phyloP scores from a whole-genome alignment of 2,329 filamentous ascomycete genomes.

The Penicillium italicum region DNA sequence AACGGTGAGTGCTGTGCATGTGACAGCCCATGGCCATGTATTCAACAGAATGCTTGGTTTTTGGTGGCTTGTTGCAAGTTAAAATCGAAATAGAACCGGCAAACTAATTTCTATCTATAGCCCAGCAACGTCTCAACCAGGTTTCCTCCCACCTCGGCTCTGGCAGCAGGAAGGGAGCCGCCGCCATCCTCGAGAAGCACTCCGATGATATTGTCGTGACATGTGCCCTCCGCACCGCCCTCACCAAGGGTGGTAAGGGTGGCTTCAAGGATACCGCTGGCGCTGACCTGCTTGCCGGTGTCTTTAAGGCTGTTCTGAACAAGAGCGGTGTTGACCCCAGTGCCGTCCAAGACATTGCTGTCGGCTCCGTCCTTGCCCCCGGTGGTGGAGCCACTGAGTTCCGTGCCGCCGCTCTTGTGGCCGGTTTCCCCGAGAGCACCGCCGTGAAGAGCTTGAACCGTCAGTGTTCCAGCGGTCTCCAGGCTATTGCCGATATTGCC shows the following conservation, averaged over 20 bases:
- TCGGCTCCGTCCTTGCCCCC: constrained; percentile 85
- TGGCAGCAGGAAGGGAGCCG: constrained; percentile 34
- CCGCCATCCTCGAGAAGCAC: constrained; percentile 45
- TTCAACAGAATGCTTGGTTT: constrained; percentile 2
- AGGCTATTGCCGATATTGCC: constrained; percentile 89
- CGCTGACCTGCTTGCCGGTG: constrained; percentile 78
- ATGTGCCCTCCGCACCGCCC: constrained; percentile 81
- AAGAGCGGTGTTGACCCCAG: constrained; percentile 84
- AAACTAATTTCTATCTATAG: constrained; percentile 33
- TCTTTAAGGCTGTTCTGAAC: constrained; percentile 75
- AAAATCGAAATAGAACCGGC: neutral
- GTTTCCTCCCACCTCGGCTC: constrained; percentile 55
- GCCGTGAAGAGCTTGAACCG: constrained; percentile 88
- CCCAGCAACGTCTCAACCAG: constrained; percentile 58
- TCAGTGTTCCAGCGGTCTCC: constrained; percentile 89
- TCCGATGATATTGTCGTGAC: constrained; percentile 81
- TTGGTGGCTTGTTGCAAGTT: neutral
- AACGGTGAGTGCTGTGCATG: constrained; percentile 33
- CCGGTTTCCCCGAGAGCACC: constrained; percentile 80
- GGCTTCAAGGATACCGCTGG: constrained; percentile 92
- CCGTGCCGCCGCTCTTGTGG: constrained; percentile 83
- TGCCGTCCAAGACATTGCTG: constrained; percentile 86
- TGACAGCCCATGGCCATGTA: constrained; percentile 9
- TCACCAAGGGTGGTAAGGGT: constrained; percentile 90
- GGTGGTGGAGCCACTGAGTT: constrained; percentile 96